Base-by-base conservation (phyloP, 2,329 filamentous ascomycete genomes). In the Xylaria arbuscula region DNA sequence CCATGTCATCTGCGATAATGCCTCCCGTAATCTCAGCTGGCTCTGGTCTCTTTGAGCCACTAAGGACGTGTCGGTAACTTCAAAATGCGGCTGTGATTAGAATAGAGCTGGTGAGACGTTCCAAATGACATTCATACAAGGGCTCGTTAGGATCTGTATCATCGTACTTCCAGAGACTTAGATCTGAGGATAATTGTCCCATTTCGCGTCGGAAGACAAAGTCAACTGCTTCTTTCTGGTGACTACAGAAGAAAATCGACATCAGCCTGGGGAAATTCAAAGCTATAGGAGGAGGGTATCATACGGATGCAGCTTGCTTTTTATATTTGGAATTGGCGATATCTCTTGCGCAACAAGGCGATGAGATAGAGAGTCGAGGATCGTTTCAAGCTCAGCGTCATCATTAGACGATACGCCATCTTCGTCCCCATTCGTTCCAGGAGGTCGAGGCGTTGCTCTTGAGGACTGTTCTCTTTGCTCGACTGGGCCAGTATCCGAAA, bases 1-100 rank as follows among this genome's bases (percentile, higher is more conserved):
- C 69, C 69, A 71, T 71, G 40, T 62, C 69, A 48, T 71, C 69
- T 51, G 69, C 69, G 47, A 69, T 58, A 8, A 71, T 69, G n/a
- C 69, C 69, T 4, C 67, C 69, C 45, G 53, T 62, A 3, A 59
- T 15, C 28, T 69, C 67, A 42, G 58, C 67, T n/a, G n/a, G 54
- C 24, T 48, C 54, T 32, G 59, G 53, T 11, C 67, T 36, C 38
- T 61, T 62, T 40, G 62, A 45, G 11, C 67, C 67, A 38, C 48
- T 69, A 24, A 69, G 40, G 34, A 64, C 34, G 50, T 69, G 67
- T 42, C 64, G 64, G 22, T 67, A 69, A 42, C 67, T 69, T 11
- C 22, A 11, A 34, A 34, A 7, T 11, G 10, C 2, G 36, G 7
- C n/a, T 54, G 40, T 56, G 42, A 59, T 48, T 4, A 45, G 8